Evolutionary conservation across 306 rosid species (phyloP), one percentile per base, ranked within the genome.

Genomic region (Trifolium dubium): DNA sequence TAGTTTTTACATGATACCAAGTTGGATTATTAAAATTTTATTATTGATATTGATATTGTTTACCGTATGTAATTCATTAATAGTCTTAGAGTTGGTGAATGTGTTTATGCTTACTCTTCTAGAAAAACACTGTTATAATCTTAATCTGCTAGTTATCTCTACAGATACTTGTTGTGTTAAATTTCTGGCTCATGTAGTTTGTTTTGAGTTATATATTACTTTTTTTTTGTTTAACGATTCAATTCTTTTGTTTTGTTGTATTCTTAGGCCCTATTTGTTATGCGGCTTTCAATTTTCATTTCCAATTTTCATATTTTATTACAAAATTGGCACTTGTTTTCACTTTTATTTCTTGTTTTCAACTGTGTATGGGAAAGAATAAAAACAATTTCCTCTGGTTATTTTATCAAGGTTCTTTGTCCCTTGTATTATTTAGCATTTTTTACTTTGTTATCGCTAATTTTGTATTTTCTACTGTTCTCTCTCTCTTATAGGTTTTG

Each of bases 401-500:
- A 28, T 56, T 64, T 64, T 54, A 47, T 53, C 8, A 1, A 30
- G 29, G 13, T 54, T 56, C 43, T 58, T 43, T 49, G 11, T 59
- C 41, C 71, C 34, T 62, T 62, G 15, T 54, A 43, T 39, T 58
- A 18, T 72, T 55, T 77, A 44, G 53, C 50, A 76, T 37, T 65
- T 69, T 49, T 71, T 56, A 51, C 55, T 54, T 71, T 55, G 34
- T 34, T 17, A 37, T 75, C 34, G 32, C 51, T 58, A 82, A 54
- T 40, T 28, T 64, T 29, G 6, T 54, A 28, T 51, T 18, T 54
- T 67, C 70, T 73, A 3, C 41, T 56, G 31, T 81, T 61, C 43
- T 59, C 47, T 75, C 72, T 64, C 64, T 49, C 64, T 49, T 82
- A 32, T 95, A 95, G 99, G 55, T 95, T 95, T 86, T 92, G 85